Base-by-base conservation (phyloP, 1,284 basidiomycete species). In the Rhizoctonia solani region DNA sequence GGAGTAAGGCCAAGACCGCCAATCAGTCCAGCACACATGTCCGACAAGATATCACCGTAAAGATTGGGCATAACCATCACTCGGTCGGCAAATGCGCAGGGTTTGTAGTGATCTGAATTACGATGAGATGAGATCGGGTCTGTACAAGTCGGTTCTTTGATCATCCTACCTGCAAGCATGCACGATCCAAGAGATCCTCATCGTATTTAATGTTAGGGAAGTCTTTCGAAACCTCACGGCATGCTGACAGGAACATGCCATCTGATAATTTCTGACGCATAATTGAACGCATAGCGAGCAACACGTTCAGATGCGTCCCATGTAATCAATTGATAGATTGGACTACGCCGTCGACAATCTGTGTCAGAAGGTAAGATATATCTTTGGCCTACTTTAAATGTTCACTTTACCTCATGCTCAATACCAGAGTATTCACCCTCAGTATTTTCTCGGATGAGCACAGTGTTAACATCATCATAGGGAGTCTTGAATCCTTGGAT, bases 51-150 rank as follows among this genome's bases (percentile, higher is more conserved):
- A 79, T 98, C 96, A 78, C 92, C 94, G 76, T 93, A 95, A 71
- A 99, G 82, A 85, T 99, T 99, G 72, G 97, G 97, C 96, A 99
- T 99, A 73, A 99, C 97, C 96, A 99, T 99, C 74, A 99, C 97
- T 69, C 94, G 90, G 81, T 98, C 95, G 53, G 92, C 85, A 81
- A 89, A 99, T 9, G 97, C 72, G 81, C 83, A 37, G 97, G 97
- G 81, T 99, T 95, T 79, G 93, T 92, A 34, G 92, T 91, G 73
- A 96, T 85, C 87, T 93, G 69, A 42, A 37, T 42, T 11, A 44
- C n/a, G 27, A 27, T 8, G 37, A 11, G 27, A 46, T 59, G 44
- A 52, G 27, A 19, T 34, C n/a, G 29, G 30, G 42, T n/a, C n/a
- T 42, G 29, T 49, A 54, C 42, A 37, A 37, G 47, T 23, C 37